Evolutionary conservation across 2,329 filamentous ascomycete species (phyloP).

Genomic region (Fusarium brevicatenulatum): DNA sequence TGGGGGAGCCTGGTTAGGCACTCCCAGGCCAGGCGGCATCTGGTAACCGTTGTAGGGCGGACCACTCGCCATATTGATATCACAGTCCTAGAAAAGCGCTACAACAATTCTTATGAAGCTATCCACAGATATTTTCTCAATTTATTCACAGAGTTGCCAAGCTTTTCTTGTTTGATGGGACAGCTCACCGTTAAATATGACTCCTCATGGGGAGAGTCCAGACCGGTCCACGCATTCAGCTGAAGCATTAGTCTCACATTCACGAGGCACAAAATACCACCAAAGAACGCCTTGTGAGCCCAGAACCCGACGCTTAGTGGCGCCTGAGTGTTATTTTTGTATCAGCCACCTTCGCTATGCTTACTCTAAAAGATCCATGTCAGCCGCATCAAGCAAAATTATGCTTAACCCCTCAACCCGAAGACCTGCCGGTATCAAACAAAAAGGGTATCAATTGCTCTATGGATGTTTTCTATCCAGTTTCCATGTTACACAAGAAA

Average conservation of each 20-base stretch:
- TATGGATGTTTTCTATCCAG: neutral
- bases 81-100: neutral
- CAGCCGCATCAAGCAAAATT: neutral
- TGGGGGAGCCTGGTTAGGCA: neutral
- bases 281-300: conserved; percentile 11
- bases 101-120: neutral
- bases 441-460: neutral
- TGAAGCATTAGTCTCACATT: conserved; percentile 27
- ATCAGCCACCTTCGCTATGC: conserved; percentile 3
- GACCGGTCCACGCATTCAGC: conserved; percentile 37
- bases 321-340: neutral
- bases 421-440: neutral
- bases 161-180: neutral
- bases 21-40: neutral
- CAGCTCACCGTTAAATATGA: conserved; percentile 1
- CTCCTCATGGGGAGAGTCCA: conserved; percentile 5
- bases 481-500: neutral
- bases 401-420: neutral
- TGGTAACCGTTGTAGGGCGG: conserved; percentile 15
- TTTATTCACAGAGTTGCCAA: neutral
- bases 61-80: conserved; percentile 9
- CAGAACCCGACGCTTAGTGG: neutral
- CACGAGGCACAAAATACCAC: conserved; percentile 25
- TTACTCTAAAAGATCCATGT: conserved; percentile 1
- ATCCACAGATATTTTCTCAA: neutral